Base-by-base conservation (phyloP, 2,329 filamentous ascomycete genomes). In the Pseudocercospora fuligena region DNA sequence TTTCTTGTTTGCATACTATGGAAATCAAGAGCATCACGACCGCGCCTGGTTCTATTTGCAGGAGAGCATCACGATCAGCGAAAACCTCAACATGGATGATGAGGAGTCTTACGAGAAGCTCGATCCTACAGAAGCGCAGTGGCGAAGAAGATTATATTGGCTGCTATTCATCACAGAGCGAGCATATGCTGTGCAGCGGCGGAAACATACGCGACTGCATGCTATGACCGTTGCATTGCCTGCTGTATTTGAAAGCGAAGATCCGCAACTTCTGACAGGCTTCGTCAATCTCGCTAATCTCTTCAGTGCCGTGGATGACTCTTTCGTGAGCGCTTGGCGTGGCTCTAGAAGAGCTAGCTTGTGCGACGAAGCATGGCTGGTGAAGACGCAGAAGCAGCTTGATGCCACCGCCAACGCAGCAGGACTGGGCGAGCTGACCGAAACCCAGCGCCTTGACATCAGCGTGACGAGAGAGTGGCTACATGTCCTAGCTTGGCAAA, bases 151-250 rank as follows among this genome's bases (percentile, higher is more conserved):
- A n/a, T 57, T 78, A 1, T 78, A 78, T 64, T 78, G 88, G 88
- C 80, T 88, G 47, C 78, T 90, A 9, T 88, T 89, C 72, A 83
- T 89, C 33, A 87, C 86, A 0, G 88, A 90, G 77, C 69, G 77
- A 63, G 77, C 77, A 16, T 78, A 78, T 63, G 76, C 77, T 8
- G 75, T 78, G 9, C 77, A 78, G 60, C 68, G 77, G 23, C 71
- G 76, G 23, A 78, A 77, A 61, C 73, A 75, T 29, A 75, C 74
- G 3, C 72, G 77, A 46, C 61, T 78, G 46, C 74, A 76, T 29
- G 70, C 73, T 6, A 58, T 40, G 56, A 73, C 72, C 23, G 72
- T 78, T 6, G 46, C 73, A 21, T 61, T 78, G 7, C 77, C 77
- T 4, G 65, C 74, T 7, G 75, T 77, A 1, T 77, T 78, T 29